phyloP scores from a whole-genome alignment of 2,329 filamentous ascomycete species.

The Botrytis porri region DNA sequence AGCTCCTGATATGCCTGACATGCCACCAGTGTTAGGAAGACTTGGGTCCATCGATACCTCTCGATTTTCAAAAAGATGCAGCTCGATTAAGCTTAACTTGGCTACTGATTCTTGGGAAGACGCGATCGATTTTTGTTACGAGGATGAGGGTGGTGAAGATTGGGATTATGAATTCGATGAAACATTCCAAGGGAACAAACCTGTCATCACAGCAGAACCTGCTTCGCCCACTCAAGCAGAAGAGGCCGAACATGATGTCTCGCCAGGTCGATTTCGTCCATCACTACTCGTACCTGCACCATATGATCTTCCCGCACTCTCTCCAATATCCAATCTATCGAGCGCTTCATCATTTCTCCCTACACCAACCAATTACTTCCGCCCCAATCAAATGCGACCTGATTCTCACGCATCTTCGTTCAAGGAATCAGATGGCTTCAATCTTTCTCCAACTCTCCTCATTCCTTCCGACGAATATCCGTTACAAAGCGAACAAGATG shows the following conservation, averaged over 20 bases:
- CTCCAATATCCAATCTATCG: conserved; percentile 34
- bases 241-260: conserved; percentile 24
- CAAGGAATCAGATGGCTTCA: conserved; percentile 58
- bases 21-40: conserved; percentile 10
- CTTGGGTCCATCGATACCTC: conserved; percentile 1
- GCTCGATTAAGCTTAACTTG: neutral
- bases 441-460: conserved; percentile 59
- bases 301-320: conserved; percentile 35
- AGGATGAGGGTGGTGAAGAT: conserved; percentile 64
- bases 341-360: conserved; percentile 25
- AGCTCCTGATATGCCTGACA: conserved; percentile 13
- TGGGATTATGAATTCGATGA: conserved; percentile 66
- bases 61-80: neutral
- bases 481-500: conserved; percentile 47
- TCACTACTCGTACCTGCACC: conserved; percentile 34
- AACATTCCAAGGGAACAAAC: conserved; percentile 48
- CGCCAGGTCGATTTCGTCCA: conserved; percentile 34
- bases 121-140: conserved; percentile 69
- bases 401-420: conserved; percentile 51
- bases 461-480: conserved; percentile 56
- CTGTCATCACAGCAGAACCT: conserved; percentile 32
- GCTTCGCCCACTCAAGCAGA: conserved; percentile 22
- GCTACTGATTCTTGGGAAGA: conserved; percentile 58
- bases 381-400: conserved; percentile 29
- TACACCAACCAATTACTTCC: conserved; percentile 29